These are phyloP conservation scores for Debaryomyces sp. DNA, from an alignment of 1,139 yeast species.

Conservation along the genomic window DNA sequence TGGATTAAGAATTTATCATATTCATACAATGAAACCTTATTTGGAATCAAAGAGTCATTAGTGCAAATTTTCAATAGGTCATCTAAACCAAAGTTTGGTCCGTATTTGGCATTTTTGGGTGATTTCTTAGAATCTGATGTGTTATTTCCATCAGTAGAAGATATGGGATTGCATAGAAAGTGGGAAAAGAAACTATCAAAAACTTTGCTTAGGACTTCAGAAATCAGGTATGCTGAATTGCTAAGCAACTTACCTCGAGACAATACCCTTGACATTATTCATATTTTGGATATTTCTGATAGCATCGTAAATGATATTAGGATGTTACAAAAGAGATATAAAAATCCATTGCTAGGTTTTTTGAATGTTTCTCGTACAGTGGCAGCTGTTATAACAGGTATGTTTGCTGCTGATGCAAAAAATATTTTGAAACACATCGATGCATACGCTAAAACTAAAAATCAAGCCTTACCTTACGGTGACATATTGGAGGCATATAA, in stretches of 20 bases:
- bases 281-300: constrained; percentile 64
- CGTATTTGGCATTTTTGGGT: constrained; percentile 53
- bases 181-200: constrained; percentile 57
- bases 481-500: constrained; percentile 67
- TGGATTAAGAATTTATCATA: constrained; percentile 54
- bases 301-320: constrained; percentile 53
- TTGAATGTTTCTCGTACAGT: constrained; percentile 58
- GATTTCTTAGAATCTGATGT: constrained; percentile 55
- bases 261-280: constrained; percentile 55
- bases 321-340: constrained; percentile 60
- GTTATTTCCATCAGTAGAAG: constrained; percentile 38
- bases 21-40: constrained; percentile 52
- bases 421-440: constrained; percentile 62
- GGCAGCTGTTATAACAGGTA: constrained; percentile 57
- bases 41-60: constrained; percentile 48
- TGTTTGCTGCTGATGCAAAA: constrained; percentile 66
- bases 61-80: constrained; percentile 47
- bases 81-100: constrained; percentile 65
- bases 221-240: constrained; percentile 58
- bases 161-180: constrained; percentile 43
- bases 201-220: constrained; percentile 55
- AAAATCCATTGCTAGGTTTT: constrained; percentile 61
- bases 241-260: constrained; percentile 68
- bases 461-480: constrained; percentile 49
- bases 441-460: constrained; percentile 39